Evolutionary conservation across 148 eudicot species (phyloP).

Genomic region (Gaultheria prostrata): DNA sequence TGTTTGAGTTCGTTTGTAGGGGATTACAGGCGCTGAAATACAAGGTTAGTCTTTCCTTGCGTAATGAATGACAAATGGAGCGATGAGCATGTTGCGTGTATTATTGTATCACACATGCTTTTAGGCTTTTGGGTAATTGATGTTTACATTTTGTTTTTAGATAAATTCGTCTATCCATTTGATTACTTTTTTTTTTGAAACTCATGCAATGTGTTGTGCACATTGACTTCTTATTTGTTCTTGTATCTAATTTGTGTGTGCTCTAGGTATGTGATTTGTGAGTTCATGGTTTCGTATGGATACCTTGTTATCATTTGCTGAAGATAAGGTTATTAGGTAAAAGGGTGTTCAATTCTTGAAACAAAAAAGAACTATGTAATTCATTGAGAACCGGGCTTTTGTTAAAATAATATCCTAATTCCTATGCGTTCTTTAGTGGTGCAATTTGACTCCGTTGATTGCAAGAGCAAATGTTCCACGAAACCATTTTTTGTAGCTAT

Average conservation of each 20-base stretch:
- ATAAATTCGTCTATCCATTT: not conserved
- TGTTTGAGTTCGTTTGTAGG: slow-evolving; percentile 70
- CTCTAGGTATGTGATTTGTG: not conserved
- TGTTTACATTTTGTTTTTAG: not conserved
- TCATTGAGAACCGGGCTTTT: not conserved
- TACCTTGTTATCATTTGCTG: not conserved
- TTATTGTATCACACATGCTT: not conserved
- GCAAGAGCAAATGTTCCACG: not conserved
- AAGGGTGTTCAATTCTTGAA: not conserved
- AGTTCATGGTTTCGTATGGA: not conserved
- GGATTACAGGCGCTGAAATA: slow-evolving; percentile 76
- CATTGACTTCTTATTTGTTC: not conserved
- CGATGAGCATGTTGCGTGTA: not conserved
- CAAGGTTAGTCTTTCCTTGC: slow-evolving; percentile 40
- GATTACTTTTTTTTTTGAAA: not conserved
- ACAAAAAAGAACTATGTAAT: not conserved
- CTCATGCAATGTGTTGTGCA: not conserved
- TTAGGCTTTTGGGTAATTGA: not conserved
- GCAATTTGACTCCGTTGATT: not conserved
- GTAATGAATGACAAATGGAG: not conserved
- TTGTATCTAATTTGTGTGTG: not conserved
- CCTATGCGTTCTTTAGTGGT: not conserved
- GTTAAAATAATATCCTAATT: not conserved
- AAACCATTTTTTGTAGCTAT: not conserved
- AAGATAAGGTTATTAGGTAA: not conserved